Conservation (phyloP, 2,329 filamentous ascomycete species). For the Beauveria brongniartii region DNA sequence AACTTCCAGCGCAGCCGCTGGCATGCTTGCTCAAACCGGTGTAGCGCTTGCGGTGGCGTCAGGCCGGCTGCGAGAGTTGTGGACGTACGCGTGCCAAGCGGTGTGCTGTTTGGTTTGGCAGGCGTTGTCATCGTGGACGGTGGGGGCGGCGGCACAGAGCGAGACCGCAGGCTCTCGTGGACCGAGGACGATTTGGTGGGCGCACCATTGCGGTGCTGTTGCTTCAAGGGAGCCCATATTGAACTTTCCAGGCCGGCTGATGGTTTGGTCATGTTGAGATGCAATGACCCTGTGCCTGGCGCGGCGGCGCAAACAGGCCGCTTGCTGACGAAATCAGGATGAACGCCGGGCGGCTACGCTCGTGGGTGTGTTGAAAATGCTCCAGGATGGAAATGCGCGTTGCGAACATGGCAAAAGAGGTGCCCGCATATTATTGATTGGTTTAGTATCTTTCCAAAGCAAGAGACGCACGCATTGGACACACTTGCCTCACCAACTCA, state of each 20-base stretch:
- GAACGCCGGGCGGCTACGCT: background rate
- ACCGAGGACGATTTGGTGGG: background rate
- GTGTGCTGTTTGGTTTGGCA: conserved; percentile 3
- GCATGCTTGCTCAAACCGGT: conserved; percentile 52
- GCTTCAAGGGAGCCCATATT: conserved; percentile 10
- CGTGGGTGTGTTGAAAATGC: background rate
- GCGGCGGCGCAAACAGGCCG: background rate
- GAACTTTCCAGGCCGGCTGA: background rate
- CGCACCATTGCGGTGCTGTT: background rate
- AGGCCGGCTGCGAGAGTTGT: conserved; percentile 16
- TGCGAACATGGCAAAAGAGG: background rate
- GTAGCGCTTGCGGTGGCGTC: conserved; percentile 35
- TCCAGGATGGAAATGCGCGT: background rate
- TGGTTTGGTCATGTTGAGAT: background rate
- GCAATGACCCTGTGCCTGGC: background rate
- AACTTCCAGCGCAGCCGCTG: conserved; percentile 56
- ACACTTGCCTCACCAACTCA: background rate
- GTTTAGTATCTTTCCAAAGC: background rate
- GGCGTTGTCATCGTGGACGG: background rate
- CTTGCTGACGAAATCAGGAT: background rate
- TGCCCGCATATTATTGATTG: background rate
- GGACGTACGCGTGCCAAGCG: conserved; percentile 5
- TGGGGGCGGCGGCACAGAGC: conserved; percentile 6
- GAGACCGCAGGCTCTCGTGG: conserved; percentile 3
- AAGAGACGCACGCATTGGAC: background rate